Percentiles rank a stretch among this genome's conserved stretches.
These are phyloP conservation scores for Nicotiana obtusifolia DNA, from an alignment of 257 asterid genomes.

Conservation along the genomic window DNA sequence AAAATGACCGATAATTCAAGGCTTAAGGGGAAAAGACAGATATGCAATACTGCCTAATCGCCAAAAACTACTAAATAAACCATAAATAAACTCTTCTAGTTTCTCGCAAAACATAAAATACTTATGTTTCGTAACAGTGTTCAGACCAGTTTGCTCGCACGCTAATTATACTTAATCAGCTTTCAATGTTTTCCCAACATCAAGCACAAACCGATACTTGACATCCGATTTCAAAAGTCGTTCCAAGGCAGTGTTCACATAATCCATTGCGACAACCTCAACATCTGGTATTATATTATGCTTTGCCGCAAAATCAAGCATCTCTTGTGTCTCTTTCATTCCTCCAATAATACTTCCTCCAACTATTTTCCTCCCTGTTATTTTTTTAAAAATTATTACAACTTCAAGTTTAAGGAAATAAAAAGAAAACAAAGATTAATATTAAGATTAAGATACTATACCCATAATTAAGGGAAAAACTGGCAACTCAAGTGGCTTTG, in stretches of 20 bases:
- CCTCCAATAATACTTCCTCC: slow-evolving; percentile 37
- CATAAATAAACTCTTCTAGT: neutral
- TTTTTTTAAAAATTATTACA: neutral
- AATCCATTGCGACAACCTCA: slow-evolving; percentile 10
- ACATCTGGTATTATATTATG: slow-evolving; percentile 16
- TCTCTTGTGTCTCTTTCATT: slow-evolving; percentile 39
- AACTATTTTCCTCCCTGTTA: slow-evolving; percentile 26
- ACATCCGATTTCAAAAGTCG: slow-evolving; percentile 19
- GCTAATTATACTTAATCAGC: neutral
- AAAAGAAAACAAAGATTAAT: neutral
- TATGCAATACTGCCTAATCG: neutral
- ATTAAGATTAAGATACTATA: neutral
- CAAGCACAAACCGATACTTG: slow-evolving; percentile 21
- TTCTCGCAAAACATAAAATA: neutral
- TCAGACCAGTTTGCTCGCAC: neutral
- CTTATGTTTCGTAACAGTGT: too few species aligned
- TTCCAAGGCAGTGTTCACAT: slow-evolving; percentile 12
- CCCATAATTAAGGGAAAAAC: slow-evolving; percentile 17
- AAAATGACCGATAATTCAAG: neutral
- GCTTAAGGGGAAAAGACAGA: neutral
- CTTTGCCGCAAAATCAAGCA: slow-evolving; percentile 37
- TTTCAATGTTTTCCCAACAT: slow-evolving; percentile 11
- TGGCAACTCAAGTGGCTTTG: slow-evolving; percentile 24
- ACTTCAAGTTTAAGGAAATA: neutral
- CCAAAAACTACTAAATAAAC: neutral